These are phyloP conservation scores for Apophysomyces sp. DNA, from an alignment of 371 early-diverging fungal species.

Conservation along the genomic window DNA sequence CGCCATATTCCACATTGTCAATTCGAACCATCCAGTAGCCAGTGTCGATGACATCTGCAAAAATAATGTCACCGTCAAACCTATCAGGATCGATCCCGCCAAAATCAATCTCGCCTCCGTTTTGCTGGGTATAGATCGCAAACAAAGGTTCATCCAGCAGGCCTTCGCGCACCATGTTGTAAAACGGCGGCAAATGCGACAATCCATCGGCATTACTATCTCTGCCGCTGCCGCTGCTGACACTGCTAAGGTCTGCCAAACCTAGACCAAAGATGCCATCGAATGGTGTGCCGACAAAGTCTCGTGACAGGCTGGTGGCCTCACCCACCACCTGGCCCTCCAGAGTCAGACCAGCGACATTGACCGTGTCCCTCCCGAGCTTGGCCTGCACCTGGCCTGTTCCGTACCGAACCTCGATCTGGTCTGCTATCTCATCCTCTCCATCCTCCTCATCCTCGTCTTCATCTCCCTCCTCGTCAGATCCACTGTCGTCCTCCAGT, in stretches of 20 bases:
- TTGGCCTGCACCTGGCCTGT: constrained; percentile 57
- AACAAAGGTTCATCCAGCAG: constrained; percentile 71
- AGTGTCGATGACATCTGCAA: constrained; percentile 65
- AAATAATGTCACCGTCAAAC: constrained; percentile 56
- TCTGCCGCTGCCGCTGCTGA: constrained; percentile 19
- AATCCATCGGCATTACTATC: constrained; percentile 10
- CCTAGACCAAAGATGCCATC: constrained; percentile 75
- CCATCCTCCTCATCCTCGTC: constrained; percentile 6
- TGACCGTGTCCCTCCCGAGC: constrained; percentile 50
- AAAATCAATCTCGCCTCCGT: constrained; percentile 65
- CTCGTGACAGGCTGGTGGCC: constrained; percentile 50
- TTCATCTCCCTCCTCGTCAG: neutral
- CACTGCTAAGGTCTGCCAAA: constrained; percentile 53
- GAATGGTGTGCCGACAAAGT: constrained; percentile 60
- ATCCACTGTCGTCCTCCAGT: neutral
- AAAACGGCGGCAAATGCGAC: constrained; percentile 58
- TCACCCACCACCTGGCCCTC: constrained; percentile 52
- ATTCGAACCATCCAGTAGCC: constrained; percentile 81
- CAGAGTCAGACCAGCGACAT: constrained; percentile 48
- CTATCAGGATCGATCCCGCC: constrained; percentile 62
- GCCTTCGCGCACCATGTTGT: constrained; percentile 65
- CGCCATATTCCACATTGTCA: constrained; percentile 46
- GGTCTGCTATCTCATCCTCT: constrained; percentile 2
- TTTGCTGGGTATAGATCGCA: constrained; percentile 60
- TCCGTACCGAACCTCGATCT: constrained; percentile 63